phyloP scores from a whole-genome alignment of 1,139 yeast genomes.

The Yamadazyma kanchanaburiensis region DNA sequence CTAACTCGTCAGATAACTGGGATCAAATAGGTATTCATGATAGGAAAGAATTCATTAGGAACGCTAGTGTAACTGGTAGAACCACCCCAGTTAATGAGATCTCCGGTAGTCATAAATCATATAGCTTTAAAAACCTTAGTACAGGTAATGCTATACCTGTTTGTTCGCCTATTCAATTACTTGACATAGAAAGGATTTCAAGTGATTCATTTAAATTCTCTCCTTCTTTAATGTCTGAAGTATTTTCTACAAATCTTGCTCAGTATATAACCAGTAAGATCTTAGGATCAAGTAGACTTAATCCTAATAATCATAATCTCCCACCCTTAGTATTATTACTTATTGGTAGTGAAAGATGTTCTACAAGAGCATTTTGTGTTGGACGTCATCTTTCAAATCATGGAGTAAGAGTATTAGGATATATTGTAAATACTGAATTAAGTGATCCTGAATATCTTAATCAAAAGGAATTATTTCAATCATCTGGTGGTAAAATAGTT shows the following conservation, averaged over 20 bases:
- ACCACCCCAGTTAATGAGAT: constrained; percentile 12
- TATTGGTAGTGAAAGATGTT: constrained; percentile 72
- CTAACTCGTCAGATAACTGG: constrained; percentile 53
- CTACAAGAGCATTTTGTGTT: constrained; percentile 72
- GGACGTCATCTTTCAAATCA: constrained; percentile 79
- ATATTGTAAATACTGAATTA: constrained; percentile 36
- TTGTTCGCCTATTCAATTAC: constrained; percentile 76
- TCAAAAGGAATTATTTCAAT: constrained; percentile 55
- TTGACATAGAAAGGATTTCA: constrained; percentile 71
- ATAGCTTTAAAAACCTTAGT: constrained; percentile 12
- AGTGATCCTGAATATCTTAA: constrained; percentile 26
- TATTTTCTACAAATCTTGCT: constrained; percentile 67
- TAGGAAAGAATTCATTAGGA: constrained; percentile 7
- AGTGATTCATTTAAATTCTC: constrained; percentile 52
- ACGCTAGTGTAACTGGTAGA: constrained; percentile 13
- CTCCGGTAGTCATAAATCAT: constrained; percentile 4
- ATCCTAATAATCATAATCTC: constrained; percentile 62
- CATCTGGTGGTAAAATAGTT: constrained; percentile 44
- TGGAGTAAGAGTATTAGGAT: constrained; percentile 66
- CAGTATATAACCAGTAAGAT: constrained; percentile 52
- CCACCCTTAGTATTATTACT: constrained; percentile 75
- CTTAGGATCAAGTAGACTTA: constrained; percentile 69
- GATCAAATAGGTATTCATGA: constrained; percentile 36
- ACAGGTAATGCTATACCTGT: constrained; percentile 43
- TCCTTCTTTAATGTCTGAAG: constrained; percentile 55